These are phyloP conservation scores for Nymphaea colorata DNA, from an alignment of 164 flowering plant genomes.

Conservation along the genomic window DNA sequence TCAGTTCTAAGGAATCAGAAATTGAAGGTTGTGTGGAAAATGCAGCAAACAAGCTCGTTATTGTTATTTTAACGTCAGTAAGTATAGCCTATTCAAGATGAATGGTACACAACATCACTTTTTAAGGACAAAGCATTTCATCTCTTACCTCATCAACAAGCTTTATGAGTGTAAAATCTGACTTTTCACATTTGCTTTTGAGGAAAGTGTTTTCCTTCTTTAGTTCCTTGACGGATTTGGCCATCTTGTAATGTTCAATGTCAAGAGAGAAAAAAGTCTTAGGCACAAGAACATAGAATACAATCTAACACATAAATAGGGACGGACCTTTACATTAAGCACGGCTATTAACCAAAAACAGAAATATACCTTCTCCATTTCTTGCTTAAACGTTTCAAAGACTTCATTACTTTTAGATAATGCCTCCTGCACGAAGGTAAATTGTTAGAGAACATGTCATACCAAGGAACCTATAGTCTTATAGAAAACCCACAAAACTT, in stretches of 20 bases:
- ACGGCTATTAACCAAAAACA: background rate
- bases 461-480: too few species aligned
- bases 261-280: background rate
- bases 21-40: slow-evolving; percentile 8
- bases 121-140: background rate
- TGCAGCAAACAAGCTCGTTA: too few species aligned
- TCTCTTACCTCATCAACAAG: slow-evolving; percentile 78
- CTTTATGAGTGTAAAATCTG: slow-evolving; percentile 74
- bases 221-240: slow-evolving; percentile 77
- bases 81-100: too few species aligned
- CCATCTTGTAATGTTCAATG: slow-evolving; percentile 34
- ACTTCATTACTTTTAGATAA: slow-evolving; percentile 83
- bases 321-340: background rate
- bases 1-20: too few species aligned
- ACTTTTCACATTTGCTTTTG: slow-evolving; percentile 77
- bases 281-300: background rate
- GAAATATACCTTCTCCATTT: slow-evolving; percentile 74
- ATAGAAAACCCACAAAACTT: too few species aligned
- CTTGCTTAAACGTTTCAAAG: slow-evolving; percentile 89
- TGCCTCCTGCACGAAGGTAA: slow-evolving; percentile 65
- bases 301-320: background rate
- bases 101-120: too few species aligned
- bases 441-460: background rate
- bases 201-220: slow-evolving; percentile 82
- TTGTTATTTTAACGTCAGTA: too few species aligned